phyloP scores from a whole-genome alignment of 2,329 filamentous ascomycete species.

The Cercospora nicotianae region DNA sequence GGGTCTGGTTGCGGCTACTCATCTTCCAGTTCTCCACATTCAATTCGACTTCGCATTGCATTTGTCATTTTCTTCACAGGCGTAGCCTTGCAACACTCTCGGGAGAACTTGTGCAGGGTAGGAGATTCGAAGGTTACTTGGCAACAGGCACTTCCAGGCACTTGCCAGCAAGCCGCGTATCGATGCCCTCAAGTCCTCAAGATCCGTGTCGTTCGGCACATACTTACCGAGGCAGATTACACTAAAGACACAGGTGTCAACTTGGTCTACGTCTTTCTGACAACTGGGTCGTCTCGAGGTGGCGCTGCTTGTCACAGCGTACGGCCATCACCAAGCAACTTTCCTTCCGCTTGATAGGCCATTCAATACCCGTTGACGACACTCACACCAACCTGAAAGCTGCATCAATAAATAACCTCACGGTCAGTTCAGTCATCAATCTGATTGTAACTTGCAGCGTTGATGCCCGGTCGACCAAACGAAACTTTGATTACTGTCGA shows the following conservation, averaged over 20 bases:
- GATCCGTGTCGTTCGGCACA: not conserved
- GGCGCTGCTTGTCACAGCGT: not conserved
- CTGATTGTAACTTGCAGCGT: not conserved
- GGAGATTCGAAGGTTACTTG: not conserved
- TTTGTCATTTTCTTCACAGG: not conserved
- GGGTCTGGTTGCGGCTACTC: not conserved
- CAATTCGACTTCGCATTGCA: not conserved
- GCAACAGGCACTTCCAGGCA: not conserved
- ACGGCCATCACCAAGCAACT: not conserved
- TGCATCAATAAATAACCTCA: not conserved
- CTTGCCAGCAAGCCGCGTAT: not conserved
- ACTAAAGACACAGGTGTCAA: not conserved
- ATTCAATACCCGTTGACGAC: not conserved
- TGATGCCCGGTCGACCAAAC: not conserved
- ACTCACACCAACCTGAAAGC: not conserved
- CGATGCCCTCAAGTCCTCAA: not conserved
- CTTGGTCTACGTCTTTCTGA: not conserved
- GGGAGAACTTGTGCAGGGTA: not conserved
- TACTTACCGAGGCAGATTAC: not conserved
- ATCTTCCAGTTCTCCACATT: not conserved
- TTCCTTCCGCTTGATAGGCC: not conserved
- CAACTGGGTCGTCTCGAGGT: not conserved
- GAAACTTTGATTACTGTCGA: not conserved
- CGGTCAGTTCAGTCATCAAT: not conserved
- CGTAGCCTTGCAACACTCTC: not conserved